Conservation (phyloP, 768 basidiomycete species). For the Leccinum incarnatum region DNA sequence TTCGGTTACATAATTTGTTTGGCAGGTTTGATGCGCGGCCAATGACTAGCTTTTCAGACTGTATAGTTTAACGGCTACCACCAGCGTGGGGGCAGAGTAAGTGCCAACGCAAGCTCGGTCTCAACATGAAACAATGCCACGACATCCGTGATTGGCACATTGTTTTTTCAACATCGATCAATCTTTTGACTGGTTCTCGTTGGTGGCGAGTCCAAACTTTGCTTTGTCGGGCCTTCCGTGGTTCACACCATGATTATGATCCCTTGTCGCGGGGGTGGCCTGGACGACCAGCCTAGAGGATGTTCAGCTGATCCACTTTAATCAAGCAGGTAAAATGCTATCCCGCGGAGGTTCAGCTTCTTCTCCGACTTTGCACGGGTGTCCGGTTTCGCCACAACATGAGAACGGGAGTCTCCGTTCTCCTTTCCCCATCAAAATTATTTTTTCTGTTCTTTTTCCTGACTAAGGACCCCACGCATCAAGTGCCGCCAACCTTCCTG, state of each 20-base stretch:
- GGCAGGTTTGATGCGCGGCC: too few relatives aligned
- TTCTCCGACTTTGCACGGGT: neutral
- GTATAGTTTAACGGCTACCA: too few relatives aligned
- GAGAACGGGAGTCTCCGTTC: neutral
- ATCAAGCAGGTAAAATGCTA: neutral
- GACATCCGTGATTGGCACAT: too few relatives aligned
- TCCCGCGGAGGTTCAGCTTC: neutral
- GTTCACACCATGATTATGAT: neutral
- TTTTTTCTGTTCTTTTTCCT: constrained; percentile 9
- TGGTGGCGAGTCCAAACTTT: too few relatives aligned
- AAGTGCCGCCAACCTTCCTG: constrained; percentile 17
- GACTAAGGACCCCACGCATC: constrained; percentile 4
- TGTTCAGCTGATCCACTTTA: neutral
- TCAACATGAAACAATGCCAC: too few relatives aligned
- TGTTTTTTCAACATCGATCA: too few relatives aligned
- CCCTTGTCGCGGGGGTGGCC: too few relatives aligned
- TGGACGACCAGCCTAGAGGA: neutral
- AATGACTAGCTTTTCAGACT: too few relatives aligned
- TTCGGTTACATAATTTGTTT: too few relatives aligned
- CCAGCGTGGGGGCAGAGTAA: too few relatives aligned
- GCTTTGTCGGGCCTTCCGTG: neutral
- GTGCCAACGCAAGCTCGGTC: too few relatives aligned
- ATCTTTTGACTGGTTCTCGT: too few relatives aligned
- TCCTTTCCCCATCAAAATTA: constrained; percentile 11
- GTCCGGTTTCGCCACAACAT: constrained; percentile 5